Evolutionary conservation across 2,329 filamentous ascomycete genomes (phyloP), one percentile per base, ranked within the genome.

Genomic region (Clonostachys sp.): DNA sequence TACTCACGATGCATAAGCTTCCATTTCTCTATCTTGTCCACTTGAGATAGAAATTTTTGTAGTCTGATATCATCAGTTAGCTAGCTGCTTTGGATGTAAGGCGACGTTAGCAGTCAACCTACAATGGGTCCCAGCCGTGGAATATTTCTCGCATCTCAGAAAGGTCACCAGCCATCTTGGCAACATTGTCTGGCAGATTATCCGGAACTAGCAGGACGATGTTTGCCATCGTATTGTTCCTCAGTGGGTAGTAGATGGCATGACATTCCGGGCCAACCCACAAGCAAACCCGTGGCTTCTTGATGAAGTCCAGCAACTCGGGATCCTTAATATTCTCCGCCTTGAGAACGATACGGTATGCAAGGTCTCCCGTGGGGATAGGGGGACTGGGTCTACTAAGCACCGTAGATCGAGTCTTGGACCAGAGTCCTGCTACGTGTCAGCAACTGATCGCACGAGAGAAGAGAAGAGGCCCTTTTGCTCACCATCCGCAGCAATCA

Each of bases 61-160:
- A 52, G 36, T 34, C 46, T 43, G 16, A 39, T 17, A 39, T 12
- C 9, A 14, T 39, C 36, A 39, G 24, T 24, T 24, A 24, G 24
- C 24, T 9, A 5, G 24, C 24, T 24, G 6, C 24, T 24, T 24
- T 24, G 24, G 24, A 24, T 24, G 24, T 8, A 6, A 17, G 12
- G 12, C 13, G 14, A 14, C 7, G 9, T 5, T 5, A 13, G 16
- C 14, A 39, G 9, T 14, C 13, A 39, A 39, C 36, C 2, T 39
- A 39, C 36, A 39, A 6, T 6, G 83, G 83, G 64, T 89, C 84
- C 85, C 85, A 89, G 1, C 3, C 46, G 16, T 34, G 13, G 17
- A 48, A 48, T 6, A 83, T 58, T 5, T 64, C 65, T 44, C 67
- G 71, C 80, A 87, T 83, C 62, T 87, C 81, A 12, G 80, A 75